Evolutionary conservation across 2,329 filamentous ascomycete genomes (phyloP).

Genomic region (Fusarium bactridioides): DNA sequence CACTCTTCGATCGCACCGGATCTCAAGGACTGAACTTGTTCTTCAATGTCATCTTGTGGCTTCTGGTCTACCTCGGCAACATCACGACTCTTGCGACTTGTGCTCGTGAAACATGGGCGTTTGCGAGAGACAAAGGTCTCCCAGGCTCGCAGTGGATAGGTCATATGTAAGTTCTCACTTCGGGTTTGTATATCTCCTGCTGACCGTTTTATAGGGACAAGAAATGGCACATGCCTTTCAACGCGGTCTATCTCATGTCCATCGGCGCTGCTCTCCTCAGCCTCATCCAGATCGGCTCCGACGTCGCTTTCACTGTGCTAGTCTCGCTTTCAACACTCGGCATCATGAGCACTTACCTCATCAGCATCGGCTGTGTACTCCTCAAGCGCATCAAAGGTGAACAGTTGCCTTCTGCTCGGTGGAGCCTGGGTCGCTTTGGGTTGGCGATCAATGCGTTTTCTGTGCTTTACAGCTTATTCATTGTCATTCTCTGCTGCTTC

Average conservation of each 20-base stretch:
- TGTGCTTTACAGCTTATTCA: constrained; percentile 21
- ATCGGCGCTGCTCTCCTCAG: constrained; percentile 13
- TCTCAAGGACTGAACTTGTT: constrained; percentile 12
- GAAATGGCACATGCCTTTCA: constrained; percentile 27
- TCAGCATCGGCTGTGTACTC: constrained; percentile 21
- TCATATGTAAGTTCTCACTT: neutral
- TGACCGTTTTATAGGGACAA: neutral
- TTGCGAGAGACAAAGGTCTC: constrained; percentile 10
- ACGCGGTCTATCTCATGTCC: constrained; percentile 24
- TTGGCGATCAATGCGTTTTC: constrained; percentile 20
- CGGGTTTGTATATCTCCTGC: fast-evolving
- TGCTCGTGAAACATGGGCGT: constrained; percentile 24
- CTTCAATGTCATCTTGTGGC: constrained; percentile 19
- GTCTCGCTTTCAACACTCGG: constrained; percentile 18
- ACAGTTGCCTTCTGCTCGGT: constrained; percentile 6
- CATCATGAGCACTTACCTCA: constrained; percentile 22
- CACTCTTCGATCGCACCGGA: constrained; percentile 6
- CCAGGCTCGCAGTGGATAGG: constrained; percentile 20
- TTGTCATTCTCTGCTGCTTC: constrained; percentile 24
- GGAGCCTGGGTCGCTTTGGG: constrained; percentile 11
- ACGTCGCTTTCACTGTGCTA: constrained; percentile 10
- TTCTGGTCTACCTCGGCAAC: constrained; percentile 20
- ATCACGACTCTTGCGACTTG: constrained; percentile 22
- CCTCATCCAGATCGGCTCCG: constrained; percentile 20
- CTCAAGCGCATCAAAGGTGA: constrained; percentile 23